These are phyloP conservation scores for Pythium dissimile DNA, from an alignment of 352 stramenopile genomes.

Conservation along the genomic window DNA sequence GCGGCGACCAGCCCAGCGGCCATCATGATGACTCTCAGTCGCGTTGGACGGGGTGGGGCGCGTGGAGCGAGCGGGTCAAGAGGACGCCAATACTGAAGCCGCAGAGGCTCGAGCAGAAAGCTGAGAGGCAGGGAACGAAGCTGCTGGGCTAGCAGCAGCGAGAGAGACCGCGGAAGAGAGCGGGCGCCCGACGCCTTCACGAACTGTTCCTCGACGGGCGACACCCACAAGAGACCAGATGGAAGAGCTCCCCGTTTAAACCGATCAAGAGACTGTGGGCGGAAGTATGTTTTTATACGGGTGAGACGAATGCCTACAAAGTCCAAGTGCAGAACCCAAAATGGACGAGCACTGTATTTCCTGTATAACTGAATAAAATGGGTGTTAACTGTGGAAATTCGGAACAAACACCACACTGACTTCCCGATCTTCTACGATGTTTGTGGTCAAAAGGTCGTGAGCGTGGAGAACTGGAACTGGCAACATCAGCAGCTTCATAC, in stretches of 20 bases:
- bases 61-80: no score
- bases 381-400: no score
- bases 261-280: neutral
- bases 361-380: no score
- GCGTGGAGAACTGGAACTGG: no score
- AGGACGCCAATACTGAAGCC: no score
- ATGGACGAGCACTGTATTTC: neutral
- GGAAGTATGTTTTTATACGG: neutral
- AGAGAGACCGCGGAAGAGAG: neutral
- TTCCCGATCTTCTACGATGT: no score
- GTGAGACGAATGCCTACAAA: neutral
- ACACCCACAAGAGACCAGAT: neutral
- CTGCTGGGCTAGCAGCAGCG: neutral
- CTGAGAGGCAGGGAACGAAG: neutral
- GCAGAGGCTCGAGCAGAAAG: no score
- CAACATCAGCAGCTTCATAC: no score
- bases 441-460: no score
- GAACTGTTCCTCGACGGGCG: slow-evolving; percentile 8
- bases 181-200: neutral
- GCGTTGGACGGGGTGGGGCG: no score
- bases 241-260: neutral
- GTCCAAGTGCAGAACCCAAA: no score
- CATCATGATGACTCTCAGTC: neutral
- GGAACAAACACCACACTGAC: neutral
- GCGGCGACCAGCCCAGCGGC: neutral